Base-by-base conservation (phyloP, 129 eudicot genomes). In the Chrysanthemum makinoi region DNA sequence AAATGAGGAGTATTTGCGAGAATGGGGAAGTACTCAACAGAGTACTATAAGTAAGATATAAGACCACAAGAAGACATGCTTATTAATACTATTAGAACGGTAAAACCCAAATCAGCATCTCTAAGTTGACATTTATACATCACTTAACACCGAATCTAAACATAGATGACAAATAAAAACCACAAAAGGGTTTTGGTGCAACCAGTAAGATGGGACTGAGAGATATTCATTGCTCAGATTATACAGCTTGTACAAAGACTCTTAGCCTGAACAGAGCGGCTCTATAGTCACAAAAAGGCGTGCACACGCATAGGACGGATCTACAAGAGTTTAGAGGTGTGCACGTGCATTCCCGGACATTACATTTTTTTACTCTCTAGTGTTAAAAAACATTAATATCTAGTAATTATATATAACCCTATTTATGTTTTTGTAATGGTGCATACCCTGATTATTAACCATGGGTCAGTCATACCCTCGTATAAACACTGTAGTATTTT, bases 111-210 rank as follows among this genome's bases (percentile, higher is more conserved):
- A 70, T 35, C 17, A n/a, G 30, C 67, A 49, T 60, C 68, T n/a
- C 6, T 72, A 28, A 4, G 58, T 26, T 60, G 30, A 60, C 55
- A 59, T n/a, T 46, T 24, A 47, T 60, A 53, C 49, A 60, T 72
- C 48, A 72, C 48, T 60, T 35, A 48, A 60, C 5, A 48, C 59
- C 2, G 11, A 5, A 60, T 5, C 48, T 65, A 72, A 72, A 62
- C 55, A n/a, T 2, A 60, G 16, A 60, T 57, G 62, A 20, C 62
- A 57, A 55, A 17, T 55, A 3, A 72, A 72, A 13, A 17, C 69
- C 54, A 65, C 9, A 39, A 39, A 39, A 22, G n/a, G 39, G 24
- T 22, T 26, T 65, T 65, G 53, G 13, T 35, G 69, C 69, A 65
- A 63, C 69, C 44, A 39, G 49, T 43, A 35, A 17, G n/a, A 28